These are phyloP conservation scores for Ophiostoma perfectum DNA, from an alignment of 2,329 filamentous ascomycete genomes.

Conservation along the genomic window DNA sequence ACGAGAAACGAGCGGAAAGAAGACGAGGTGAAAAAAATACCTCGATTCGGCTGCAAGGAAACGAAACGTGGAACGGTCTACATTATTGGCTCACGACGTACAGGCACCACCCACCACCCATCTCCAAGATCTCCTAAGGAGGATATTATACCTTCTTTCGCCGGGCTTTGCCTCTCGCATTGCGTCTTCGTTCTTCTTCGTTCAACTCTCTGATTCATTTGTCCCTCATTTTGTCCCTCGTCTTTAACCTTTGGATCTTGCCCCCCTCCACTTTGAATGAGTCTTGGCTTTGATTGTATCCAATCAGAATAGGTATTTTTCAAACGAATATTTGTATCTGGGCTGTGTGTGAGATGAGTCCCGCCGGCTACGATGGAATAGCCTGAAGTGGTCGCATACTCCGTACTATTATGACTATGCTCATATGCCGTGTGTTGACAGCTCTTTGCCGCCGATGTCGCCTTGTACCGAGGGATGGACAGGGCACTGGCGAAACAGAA, in stretches of 20 bases:
- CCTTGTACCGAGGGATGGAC: constrained; percentile 6
- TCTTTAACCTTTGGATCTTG: not conserved
- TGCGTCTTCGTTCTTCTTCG: not conserved
- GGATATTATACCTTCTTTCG: constrained; percentile 16
- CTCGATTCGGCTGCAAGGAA: not conserved
- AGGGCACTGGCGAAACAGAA: not conserved
- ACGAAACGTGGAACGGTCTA: too few relatives aligned
- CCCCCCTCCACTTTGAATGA: not conserved
- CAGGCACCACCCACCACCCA: not conserved
- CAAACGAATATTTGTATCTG: not conserved
- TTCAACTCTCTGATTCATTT: not conserved
- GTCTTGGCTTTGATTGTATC: not conserved
- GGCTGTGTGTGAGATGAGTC: not conserved
- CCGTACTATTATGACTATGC: too few relatives aligned
- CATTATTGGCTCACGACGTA: too few relatives aligned
- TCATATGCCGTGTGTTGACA: too few relatives aligned
- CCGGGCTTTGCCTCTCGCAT: not conserved
- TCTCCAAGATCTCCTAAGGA: constrained; percentile 13
- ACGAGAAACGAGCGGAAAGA: too few relatives aligned
- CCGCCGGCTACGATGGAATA: not conserved
- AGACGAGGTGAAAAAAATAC: not conserved
- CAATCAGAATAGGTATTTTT: not conserved
- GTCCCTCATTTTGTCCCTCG: not conserved
- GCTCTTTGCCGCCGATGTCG: constrained; percentile 19
- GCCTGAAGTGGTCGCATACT: too few relatives aligned